phyloP scores from a whole-genome alignment of 2,329 filamentous ascomycete genomes.

The Colletotrichum cordylinicola region DNA sequence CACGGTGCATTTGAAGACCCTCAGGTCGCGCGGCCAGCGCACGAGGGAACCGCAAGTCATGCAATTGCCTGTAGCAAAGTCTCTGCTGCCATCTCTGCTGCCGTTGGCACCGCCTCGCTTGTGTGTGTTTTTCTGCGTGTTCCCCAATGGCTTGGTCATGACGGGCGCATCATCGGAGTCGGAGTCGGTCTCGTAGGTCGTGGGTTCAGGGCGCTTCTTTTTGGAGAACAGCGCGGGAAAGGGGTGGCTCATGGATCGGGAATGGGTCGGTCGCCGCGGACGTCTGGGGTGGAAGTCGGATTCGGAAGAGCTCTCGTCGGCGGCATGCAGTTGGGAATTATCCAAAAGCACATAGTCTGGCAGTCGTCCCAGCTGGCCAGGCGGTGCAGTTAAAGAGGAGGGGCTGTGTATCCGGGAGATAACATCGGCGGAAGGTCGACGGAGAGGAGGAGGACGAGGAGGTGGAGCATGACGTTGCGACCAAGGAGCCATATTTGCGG shows the following conservation, averaged over 20 bases:
- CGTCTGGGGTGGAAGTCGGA: constrained; percentile 40
- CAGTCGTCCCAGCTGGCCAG: constrained; percentile 23
- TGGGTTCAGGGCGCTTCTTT: constrained; percentile 57
- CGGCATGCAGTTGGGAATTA: constrained; percentile 30
- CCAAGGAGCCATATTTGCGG: constrained; percentile 38
- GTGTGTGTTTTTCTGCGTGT: constrained; percentile 33
- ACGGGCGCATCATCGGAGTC: constrained; percentile 33
- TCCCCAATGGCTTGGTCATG: constrained; percentile 29
- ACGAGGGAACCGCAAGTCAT: constrained; percentile 86
- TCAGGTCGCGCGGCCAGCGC: constrained; percentile 76
- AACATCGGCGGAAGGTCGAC: constrained; percentile 32
- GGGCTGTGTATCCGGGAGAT: constrained; percentile 41
- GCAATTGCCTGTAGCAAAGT: constrained; percentile 75
- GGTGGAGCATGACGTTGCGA: constrained; percentile 26
- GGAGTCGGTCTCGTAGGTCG: constrained; percentile 35
- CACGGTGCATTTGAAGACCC: constrained; percentile 81
- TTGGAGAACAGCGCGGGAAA: constrained; percentile 75
- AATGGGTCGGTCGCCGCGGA: constrained; percentile 43
- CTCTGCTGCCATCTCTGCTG: constrained; percentile 54
- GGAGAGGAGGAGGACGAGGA: constrained; percentile 18
- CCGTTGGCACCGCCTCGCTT: constrained; percentile 35
- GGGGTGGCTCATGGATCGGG: constrained; percentile 80
- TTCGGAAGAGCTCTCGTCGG: constrained; percentile 52
- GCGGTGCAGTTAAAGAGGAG: constrained; percentile 28
- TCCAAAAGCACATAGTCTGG: constrained; percentile 28